These are phyloP conservation scores for Stephania japonica DNA, from an alignment of 164 flowering plant species.

Conservation along the genomic window DNA sequence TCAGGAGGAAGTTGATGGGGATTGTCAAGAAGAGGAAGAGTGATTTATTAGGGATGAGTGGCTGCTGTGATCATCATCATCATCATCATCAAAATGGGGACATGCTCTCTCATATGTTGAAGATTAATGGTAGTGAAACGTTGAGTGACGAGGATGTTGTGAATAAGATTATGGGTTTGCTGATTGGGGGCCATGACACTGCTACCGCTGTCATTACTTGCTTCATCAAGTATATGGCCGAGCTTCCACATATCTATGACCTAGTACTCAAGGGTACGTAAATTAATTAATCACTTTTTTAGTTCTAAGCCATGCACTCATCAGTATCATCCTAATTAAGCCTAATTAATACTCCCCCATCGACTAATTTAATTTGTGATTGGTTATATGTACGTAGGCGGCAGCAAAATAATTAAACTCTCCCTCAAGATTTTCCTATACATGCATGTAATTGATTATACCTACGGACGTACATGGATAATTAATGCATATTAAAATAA, in stretches of 20 bases:
- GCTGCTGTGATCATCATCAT: too few species aligned
- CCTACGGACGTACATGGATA: too few species aligned
- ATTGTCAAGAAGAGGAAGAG: conserved; percentile 12
- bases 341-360: too few species aligned
- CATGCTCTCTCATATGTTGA: conserved; percentile 19
- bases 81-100: conserved; percentile 14
- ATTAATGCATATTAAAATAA: too few species aligned
- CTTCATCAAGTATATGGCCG: conserved; percentile 34
- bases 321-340: too few species aligned
- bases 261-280: conserved; percentile 17
- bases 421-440: too few species aligned
- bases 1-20: conserved; percentile 21
- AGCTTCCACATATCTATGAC: conserved; percentile 20
- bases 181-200: conserved; percentile 57
- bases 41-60: conserved; percentile 15
- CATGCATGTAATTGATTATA: too few species aligned
- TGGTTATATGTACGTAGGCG: too few species aligned
- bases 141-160: conserved; percentile 43
- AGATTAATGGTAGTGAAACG: conserved; percentile 5
- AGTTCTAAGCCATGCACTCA: too few species aligned
- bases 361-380: too few species aligned
- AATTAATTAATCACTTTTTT: too few species aligned
- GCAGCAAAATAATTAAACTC: too few species aligned
- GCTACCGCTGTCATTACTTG: conserved; percentile 45
- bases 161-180: conserved; percentile 44